Percentiles rank a stretch among this genome's conserved stretches.
These are phyloP conservation scores for Nidula microcarpa DNA, from an alignment of 768 basidiomycete species.

Conservation along the genomic window DNA sequence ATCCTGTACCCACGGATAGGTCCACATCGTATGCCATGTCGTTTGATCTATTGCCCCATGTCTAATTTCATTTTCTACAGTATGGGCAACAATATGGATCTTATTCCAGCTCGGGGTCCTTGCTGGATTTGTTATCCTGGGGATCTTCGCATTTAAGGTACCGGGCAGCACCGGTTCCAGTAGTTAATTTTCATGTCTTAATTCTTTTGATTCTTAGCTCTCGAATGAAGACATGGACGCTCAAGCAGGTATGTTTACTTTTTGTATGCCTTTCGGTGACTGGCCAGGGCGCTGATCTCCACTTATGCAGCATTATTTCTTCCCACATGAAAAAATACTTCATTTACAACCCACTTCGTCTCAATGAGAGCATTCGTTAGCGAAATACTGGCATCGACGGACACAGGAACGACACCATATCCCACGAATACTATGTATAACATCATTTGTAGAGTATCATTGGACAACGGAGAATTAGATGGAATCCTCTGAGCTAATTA, in stretches of 20 bases:
- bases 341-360: no score
- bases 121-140: conserved; percentile 75
- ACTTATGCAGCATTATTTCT: conserved; percentile 50
- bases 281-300: not conserved
- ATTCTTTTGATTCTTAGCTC: conserved; percentile 26
- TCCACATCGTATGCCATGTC: conserved; percentile 53
- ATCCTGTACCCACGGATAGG: conserved; percentile 68
- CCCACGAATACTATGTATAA: no score
- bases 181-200: not conserved
- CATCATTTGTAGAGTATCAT: no score
- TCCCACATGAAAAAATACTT: conserved; percentile 41
- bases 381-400: no score
- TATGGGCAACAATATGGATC: conserved; percentile 87
- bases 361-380: no score
- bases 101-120: conserved; percentile 72
- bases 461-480: no score
- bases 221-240: conserved; percentile 58
- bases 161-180: conserved; percentile 5
- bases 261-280: not conserved
- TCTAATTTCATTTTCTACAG: conserved; percentile 29
- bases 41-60: not conserved
- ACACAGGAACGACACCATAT: no score
- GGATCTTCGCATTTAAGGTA: conserved; percentile 82
- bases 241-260: conserved; percentile 57
- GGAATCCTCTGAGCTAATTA: no score